Evolutionary conservation across 768 basidiomycete species (phyloP), one percentile per base, ranked within the genome.

Genomic region (Boletus coccyginus): DNA sequence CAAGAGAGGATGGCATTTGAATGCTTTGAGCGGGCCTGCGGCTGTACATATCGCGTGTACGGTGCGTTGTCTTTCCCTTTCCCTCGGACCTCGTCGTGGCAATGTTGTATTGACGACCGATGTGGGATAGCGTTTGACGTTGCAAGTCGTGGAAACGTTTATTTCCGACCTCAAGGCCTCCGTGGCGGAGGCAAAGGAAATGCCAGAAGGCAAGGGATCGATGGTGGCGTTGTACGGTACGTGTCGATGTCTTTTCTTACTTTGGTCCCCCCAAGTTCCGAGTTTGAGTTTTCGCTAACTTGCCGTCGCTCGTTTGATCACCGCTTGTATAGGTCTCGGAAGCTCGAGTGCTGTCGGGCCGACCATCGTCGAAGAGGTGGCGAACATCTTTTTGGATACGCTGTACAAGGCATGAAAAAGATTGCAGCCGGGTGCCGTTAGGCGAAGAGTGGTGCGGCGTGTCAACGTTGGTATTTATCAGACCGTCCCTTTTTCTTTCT

Each of bases 21-120:
- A 93, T 66, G 94, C 86, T 14, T 70, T 99, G 54, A 81, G 77
- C 42, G 78, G 82, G 11, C 93, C 94, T 2, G 77, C 89, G 12
- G 94, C 88, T 10, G 79, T 98, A 42, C 97, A 99, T 72, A 91
- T 98, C 61, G 94, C 94, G 36, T 90, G 88, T 73, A 99, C 96
- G 64, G 93, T 96, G 65, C 63, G 89, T 65, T 9, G 29, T 39
- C 21, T 16, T 27, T 7, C 14, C 17, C 24, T 27, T 10, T 12
- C 7, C 12, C n/a, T 27, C 3, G 27, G 27, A 6, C 27, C 27
- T 27, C 27, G 27, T 27, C 5, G 32, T 33, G 27, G 7, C 10
- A 14, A 19, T 16, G 33, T 12, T 13, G 32, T 41, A 12, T 7
- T 53, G 17, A 58, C 12, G 33, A 32, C n/a, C n/a, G 39, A 60